Conservation (phyloP, 176 grass and related monocot genomes). For the Oryza glaberrima region DNA sequence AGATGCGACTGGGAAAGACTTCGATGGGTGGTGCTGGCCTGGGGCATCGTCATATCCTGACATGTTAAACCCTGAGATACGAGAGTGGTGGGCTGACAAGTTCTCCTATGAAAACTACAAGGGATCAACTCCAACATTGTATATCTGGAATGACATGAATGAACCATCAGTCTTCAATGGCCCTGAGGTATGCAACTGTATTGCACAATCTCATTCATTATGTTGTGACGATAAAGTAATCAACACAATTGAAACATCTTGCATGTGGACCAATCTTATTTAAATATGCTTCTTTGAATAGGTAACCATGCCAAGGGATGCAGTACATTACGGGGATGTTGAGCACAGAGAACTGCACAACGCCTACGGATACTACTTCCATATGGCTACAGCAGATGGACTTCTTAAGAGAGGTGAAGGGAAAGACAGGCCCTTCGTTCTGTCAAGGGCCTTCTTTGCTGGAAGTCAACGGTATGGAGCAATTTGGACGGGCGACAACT, state of each 20-base stretch:
- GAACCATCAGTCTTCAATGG: constrained; percentile 98
- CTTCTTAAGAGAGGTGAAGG: constrained; percentile 81
- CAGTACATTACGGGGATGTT: constrained; percentile 73
- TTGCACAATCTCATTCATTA: background rate
- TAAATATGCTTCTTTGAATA: constrained; percentile 40
- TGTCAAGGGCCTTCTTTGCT: constrained; percentile 93
- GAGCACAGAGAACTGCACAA: constrained; percentile 97
- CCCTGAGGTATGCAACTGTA: constrained; percentile 68
- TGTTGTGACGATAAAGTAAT: background rate
- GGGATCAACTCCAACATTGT: constrained; percentile 80
- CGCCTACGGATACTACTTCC: constrained; percentile 99
- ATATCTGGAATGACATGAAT: constrained; percentile 99
- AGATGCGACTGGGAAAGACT: constrained; percentile 79
- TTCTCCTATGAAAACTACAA: constrained; percentile 81
- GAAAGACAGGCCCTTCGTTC: constrained; percentile 96
- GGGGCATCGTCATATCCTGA: constrained; percentile 88
- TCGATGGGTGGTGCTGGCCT: constrained; percentile 95
- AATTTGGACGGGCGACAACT: constrained; percentile 95
- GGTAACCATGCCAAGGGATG: constrained; percentile 98
- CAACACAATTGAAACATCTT: background rate
- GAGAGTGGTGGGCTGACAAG: constrained; percentile 94
- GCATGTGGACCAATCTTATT: constrained; percentile 7
- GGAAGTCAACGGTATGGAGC: constrained; percentile 90
- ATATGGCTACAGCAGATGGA: constrained; percentile 93
- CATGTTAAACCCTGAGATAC: constrained; percentile 89